Conservation (phyloP, 2,329 filamentous ascomycete genomes). For the Calonectria multiphialidica region DNA sequence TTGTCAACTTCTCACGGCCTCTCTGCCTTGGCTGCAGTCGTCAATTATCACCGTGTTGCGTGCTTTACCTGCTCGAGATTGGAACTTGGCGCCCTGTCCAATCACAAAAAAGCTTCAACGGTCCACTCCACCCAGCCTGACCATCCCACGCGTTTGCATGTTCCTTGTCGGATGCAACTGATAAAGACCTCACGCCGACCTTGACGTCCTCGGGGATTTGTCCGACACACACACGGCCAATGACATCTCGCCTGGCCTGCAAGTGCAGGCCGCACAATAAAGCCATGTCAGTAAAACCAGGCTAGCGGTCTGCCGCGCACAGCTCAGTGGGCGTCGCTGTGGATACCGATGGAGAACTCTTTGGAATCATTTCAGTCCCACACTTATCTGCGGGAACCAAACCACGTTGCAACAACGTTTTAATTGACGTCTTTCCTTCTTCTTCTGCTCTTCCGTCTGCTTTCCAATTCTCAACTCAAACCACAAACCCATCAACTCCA, state of each 20-base stretch:
- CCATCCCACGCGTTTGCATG: background rate
- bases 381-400: background rate
- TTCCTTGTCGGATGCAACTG: background rate
- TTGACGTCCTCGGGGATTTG: background rate
- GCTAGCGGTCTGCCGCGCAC: background rate
- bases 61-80: background rate
- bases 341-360: slow-evolving; percentile 3
- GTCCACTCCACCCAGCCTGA: background rate
- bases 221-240: background rate
- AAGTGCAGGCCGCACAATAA: background rate
- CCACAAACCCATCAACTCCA: background rate
- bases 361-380: slow-evolving; percentile 11
- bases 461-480: background rate
- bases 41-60: background rate
- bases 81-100: background rate
- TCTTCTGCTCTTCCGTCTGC: background rate
- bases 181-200: background rate
- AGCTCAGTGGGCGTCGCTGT: slow-evolving; percentile 2
- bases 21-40: background rate
- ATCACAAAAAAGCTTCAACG: background rate
- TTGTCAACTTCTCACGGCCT: too few relatives aligned
- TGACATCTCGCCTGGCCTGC: background rate
- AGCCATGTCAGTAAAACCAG: background rate
- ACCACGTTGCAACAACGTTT: too few relatives aligned
- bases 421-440: background rate